Conservation (phyloP, 441 rosid species). For the Brassica hybrid region DNA sequence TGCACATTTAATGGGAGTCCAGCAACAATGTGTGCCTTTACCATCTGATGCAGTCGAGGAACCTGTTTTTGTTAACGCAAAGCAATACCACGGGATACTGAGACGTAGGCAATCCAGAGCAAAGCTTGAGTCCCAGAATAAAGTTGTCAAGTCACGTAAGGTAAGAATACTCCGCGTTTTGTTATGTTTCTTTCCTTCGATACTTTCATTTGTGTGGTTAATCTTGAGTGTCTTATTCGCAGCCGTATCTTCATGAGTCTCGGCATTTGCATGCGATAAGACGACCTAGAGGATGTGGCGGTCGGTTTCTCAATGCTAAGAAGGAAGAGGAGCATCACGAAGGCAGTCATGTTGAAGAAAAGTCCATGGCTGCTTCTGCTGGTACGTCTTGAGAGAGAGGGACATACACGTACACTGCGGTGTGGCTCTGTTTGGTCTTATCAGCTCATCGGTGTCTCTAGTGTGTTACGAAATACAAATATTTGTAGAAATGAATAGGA, state of each 20-base stretch:
- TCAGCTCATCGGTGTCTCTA: constrained; percentile 22
- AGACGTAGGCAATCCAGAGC: constrained; percentile 94
- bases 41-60: constrained; percentile 91
- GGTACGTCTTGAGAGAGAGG: constrained; percentile 47
- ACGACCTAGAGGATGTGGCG: constrained; percentile 94
- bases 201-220: constrained; percentile 2
- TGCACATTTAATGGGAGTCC: constrained; percentile 89
- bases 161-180: constrained; percentile 35
- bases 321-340: constrained; percentile 53
- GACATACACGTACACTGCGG: background rate
- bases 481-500: constrained; percentile 31
- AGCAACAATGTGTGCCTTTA: constrained; percentile 91
- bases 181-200: background rate
- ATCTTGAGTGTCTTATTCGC: constrained; percentile 31
- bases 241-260: constrained; percentile 97
- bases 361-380: constrained; percentile 50
- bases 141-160: constrained; percentile 73
- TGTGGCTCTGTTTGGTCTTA: constrained; percentile 22
- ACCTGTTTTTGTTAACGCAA: constrained; percentile 95
- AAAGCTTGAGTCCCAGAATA: constrained; percentile 82
- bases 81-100: constrained; percentile 91
- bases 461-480: constrained; percentile 27
- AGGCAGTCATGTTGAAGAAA: constrained; percentile 46
- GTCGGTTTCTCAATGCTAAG: constrained; percentile 89
- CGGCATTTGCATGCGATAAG: constrained; percentile 90